Evolutionary conservation across 805 yeast genomes (phyloP), one percentile per base, ranked within the genome.

Genomic region (Cyberlindnera xishuangbannaensis): DNA sequence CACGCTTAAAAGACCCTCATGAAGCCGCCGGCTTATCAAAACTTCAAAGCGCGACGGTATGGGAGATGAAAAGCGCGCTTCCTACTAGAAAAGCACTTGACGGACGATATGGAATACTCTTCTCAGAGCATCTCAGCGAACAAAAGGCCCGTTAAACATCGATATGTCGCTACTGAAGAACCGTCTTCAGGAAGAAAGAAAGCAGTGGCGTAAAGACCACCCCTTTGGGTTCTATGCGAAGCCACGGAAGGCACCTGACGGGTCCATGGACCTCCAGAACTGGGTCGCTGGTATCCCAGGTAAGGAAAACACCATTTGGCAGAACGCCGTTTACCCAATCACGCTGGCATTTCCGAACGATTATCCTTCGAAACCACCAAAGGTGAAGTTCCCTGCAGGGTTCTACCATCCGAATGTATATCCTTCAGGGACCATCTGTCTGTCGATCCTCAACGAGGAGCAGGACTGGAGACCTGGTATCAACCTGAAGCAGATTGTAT

Each of bases 201-300:
- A 88, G 61, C 86, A 83, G 58, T 92, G 99, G 99, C 77, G 99
- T 48, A 90, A 86, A 57, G 96, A 87, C 57, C 99, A 92, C 56
- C 99, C 99, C 0, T 92, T 88, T 60, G 97, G 97, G 7, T 92
- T 92, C 60, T 88, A 64, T 47, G 99, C 99, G 24, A 84, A 85
- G 53, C 99, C 99, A 11, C 54, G 63, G 17, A 88, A 83, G 56
- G 65, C 69, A n/a, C 51, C 65, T 2, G 95, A 87, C 51, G 98
- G 98, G 4, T 65, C 86, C 1, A 65, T 92, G 42, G 87, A 92
- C 58, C 67, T 92, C 42, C 82, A 83, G 52, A 71, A 62, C 50
- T 92, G 99, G 99, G 76, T 76, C 12, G 94, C 95, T 13, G 97
- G 97, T 17, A 83, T 92, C 34, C 98, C 98, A 7, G 99, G 99